Evolutionary conservation across 2,329 filamentous ascomycete species (phyloP).

Genomic region (Dichotomopilus funicola): DNA sequence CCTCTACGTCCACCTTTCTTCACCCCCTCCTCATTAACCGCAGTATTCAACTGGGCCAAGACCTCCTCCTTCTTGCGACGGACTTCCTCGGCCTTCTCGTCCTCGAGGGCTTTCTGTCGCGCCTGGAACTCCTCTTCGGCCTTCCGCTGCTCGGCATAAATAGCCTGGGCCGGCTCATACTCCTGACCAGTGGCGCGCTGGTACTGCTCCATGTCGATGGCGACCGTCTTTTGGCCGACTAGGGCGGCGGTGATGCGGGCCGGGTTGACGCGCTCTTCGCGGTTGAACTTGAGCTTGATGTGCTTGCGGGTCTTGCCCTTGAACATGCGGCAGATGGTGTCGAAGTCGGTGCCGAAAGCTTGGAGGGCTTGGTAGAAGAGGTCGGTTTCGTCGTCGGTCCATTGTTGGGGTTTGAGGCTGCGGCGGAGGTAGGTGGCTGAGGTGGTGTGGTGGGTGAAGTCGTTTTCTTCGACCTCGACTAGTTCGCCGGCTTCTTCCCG

Average conservation of each 20-base stretch:
- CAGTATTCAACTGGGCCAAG: constrained; percentile 26
- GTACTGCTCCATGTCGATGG: constrained; percentile 57
- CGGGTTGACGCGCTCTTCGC: constrained; percentile 65
- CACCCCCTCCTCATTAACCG: constrained; percentile 8
- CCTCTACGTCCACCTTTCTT: constrained; percentile 11
- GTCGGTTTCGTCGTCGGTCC: constrained; percentile 65
- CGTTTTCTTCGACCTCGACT: constrained; percentile 68
- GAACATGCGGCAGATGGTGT: constrained; percentile 73
- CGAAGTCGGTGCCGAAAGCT: constrained; percentile 78
- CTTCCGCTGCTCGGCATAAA: constrained; percentile 45
- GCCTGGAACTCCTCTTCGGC: constrained; percentile 40
- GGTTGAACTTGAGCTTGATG: constrained; percentile 77
- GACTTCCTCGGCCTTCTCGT: constrained; percentile 43
- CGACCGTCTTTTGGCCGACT: constrained; percentile 50
- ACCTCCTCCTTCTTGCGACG: constrained; percentile 44
- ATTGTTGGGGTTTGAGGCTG: constrained; percentile 59
- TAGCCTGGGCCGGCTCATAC: constrained; percentile 49
- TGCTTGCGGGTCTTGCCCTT: constrained; percentile 62
- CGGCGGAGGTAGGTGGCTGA: constrained; percentile 59
- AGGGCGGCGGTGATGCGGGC: constrained; percentile 58
- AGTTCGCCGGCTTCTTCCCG: constrained; percentile 45
- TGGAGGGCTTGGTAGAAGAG: constrained; percentile 68
- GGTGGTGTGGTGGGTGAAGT: constrained; percentile 67
- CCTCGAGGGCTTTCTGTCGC: constrained; percentile 39
- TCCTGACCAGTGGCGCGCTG: constrained; percentile 46